These are phyloP conservation scores for Phoenix dactylifera DNA, from an alignment of 176 grass and related monocot genomes.

Conservation along the genomic window DNA sequence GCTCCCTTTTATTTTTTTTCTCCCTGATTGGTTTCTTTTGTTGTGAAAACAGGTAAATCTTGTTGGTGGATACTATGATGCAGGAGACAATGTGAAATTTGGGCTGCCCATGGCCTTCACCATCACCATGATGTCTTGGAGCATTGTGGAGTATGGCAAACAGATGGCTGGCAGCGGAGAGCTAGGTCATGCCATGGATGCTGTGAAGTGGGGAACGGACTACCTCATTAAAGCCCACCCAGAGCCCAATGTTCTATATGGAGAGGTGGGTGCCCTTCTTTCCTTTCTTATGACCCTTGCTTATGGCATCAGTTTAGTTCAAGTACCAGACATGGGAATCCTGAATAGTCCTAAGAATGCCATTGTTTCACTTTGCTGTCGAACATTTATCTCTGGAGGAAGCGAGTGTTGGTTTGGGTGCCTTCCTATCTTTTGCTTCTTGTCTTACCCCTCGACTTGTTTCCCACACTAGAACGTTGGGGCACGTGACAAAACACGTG, in stretches of 20 bases:
- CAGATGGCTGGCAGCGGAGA: slow-evolving; percentile 74
- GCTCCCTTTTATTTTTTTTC: no score
- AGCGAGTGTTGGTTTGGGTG: no score
- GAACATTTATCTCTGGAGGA: no score
- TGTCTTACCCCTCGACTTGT: no score
- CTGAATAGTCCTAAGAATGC: no score
- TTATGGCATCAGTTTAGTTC: no score
- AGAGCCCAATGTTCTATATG: slow-evolving; percentile 67
- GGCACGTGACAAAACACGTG: no score
- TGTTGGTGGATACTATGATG: slow-evolving; percentile 85
- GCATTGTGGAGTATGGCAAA: slow-evolving; percentile 66
- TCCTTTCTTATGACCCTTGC: no score
- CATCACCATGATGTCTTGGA: slow-evolving; percentile 96
- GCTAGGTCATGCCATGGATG: slow-evolving; percentile 68
- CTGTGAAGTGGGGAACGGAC: slow-evolving; percentile 88
- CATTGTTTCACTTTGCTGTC: no score
- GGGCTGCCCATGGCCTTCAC: slow-evolving; percentile 96
- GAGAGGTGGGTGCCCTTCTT: slow-evolving; percentile 34
- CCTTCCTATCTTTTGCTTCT: no score
- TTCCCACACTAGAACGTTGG: no score
- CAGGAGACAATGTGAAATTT: slow-evolving; percentile 95
- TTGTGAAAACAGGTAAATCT: slow-evolving; percentile 49
- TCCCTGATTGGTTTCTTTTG: background rate
- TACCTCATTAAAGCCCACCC: slow-evolving; percentile 89
- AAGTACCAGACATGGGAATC: no score